These are phyloP conservation scores for Starmerella potacharoeniae DNA, from an alignment of 805 yeast species.

Conservation along the genomic window DNA sequence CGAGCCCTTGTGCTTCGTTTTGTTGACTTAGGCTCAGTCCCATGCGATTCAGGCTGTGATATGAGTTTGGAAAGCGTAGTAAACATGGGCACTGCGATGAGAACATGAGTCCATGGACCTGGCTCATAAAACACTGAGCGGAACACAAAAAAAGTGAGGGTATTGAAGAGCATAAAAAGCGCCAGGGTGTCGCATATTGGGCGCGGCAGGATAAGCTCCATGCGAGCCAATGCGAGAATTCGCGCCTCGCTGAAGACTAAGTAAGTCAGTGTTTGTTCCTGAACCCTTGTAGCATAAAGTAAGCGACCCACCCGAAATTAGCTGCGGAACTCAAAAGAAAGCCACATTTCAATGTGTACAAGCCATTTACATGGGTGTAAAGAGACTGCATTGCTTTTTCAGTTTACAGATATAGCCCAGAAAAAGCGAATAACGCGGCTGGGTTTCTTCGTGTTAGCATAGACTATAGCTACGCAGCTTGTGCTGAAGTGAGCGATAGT, in stretches of 20 bases:
- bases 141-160: background rate
- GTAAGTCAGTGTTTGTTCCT: background rate
- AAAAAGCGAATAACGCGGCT: too few species aligned
- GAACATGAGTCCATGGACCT: slow-evolving; percentile 1
- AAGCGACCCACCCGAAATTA: background rate
- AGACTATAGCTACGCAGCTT: too few species aligned
- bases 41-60: background rate
- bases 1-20: background rate
- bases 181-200: slow-evolving; percentile 1
- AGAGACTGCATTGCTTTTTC: too few species aligned
- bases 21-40: background rate
- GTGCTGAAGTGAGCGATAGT: too few species aligned
- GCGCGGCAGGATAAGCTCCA: background rate
- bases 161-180: background rate
- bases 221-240: background rate
- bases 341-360: too few species aligned
- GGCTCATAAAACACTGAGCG: background rate
- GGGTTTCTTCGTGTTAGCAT: too few species aligned
- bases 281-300: background rate
- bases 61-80: background rate
- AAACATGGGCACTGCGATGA: background rate
- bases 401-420: too few species aligned
- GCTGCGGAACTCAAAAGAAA: background rate
- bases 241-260: background rate
- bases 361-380: too few species aligned